These are phyloP conservation scores for Fusarium buxicola DNA, from an alignment of 2,329 filamentous ascomycete genomes.

Conservation along the genomic window DNA sequence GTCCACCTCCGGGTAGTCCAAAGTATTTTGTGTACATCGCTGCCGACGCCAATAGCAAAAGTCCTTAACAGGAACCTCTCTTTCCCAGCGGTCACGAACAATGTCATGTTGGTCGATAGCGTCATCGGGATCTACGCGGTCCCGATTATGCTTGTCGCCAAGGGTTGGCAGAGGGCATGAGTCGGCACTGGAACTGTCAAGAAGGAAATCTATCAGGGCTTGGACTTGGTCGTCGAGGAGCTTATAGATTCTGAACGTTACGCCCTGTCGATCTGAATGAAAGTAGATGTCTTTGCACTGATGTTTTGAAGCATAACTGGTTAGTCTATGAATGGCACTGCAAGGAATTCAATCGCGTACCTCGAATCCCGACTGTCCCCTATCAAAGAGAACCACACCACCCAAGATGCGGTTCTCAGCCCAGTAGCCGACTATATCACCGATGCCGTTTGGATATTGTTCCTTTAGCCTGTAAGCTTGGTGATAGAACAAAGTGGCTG, in stretches of 20 bases:
- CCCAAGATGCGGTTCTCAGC: slow-evolving; percentile 20
- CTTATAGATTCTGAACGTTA: slow-evolving; percentile 19
- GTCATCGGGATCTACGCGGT: slow-evolving; percentile 8
- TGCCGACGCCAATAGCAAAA: slow-evolving; percentile 5
- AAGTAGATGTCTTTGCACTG: slow-evolving; percentile 19
- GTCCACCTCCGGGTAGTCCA: slow-evolving; percentile 10
- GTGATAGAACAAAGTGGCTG: slow-evolving; percentile 15
- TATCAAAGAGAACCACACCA: slow-evolving; percentile 19
- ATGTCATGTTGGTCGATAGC: slow-evolving; percentile 9
- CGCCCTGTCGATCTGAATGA: slow-evolving; percentile 7
- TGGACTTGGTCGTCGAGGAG: slow-evolving; percentile 12
- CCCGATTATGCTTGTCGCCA: slow-evolving; percentile 14
- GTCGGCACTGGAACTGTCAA: slow-evolving; percentile 7
- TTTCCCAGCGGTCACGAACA: slow-evolving; percentile 18
- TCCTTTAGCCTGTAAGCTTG: neutral
- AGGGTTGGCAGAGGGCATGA: slow-evolving; percentile 14
- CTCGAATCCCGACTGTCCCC: slow-evolving; percentile 14
- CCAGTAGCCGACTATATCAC: slow-evolving; percentile 22
- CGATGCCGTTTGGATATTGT: slow-evolving; percentile 17
- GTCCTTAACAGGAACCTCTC: slow-evolving; percentile 14
- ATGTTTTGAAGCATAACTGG: neutral
- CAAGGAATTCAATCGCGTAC: neutral
- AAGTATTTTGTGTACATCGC: slow-evolving; percentile 11
- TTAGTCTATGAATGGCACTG: neutral
- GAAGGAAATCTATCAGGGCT: slow-evolving; percentile 9